Percentiles rank a stretch among this genome's conserved stretches.
phyloP scores from a whole-genome alignment of 495 filamentous ascomycete species.

The Daldinia bambusicola region DNA sequence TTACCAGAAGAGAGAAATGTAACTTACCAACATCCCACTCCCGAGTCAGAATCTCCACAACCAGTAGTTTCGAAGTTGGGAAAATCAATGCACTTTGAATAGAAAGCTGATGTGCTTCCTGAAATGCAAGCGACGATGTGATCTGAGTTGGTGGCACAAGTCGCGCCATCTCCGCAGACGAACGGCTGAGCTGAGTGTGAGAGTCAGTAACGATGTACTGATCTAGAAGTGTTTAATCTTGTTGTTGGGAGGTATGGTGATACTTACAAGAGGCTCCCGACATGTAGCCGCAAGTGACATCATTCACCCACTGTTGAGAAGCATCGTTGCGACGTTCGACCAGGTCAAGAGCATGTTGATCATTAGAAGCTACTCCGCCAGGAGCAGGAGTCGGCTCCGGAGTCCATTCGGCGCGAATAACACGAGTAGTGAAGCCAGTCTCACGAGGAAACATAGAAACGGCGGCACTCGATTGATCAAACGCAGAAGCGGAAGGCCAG shows the following conservation, averaged over 20 bases:
- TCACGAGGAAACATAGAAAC: slow-evolving; percentile 21
- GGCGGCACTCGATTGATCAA: not conserved
- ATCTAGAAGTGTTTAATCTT: not conserved
- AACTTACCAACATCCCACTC: slow-evolving; percentile 56
- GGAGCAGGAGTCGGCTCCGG: slow-evolving; percentile 46
- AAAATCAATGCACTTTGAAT: slow-evolving; percentile 51
- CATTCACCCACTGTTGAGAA: slow-evolving; percentile 42
- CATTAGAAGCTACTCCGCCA: slow-evolving; percentile 1
- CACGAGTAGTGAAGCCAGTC: slow-evolving; percentile 12
- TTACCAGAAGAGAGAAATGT: not conserved
- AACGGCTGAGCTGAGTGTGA: not conserved
- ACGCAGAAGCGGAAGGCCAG: slow-evolving; percentile 15
- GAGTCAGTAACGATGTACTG: not conserved
- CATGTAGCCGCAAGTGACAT: slow-evolving; percentile 52
- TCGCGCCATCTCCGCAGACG: not conserved
- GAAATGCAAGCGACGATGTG: slow-evolving; percentile 50
- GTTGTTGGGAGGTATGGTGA: not conserved
- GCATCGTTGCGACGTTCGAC: slow-evolving; percentile 18
- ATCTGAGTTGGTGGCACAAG: slow-evolving; percentile 48
- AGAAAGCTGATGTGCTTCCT: slow-evolving; percentile 42
- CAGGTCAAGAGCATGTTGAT: slow-evolving; percentile 31
- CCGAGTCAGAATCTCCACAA: slow-evolving; percentile 34
- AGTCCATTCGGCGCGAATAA: slow-evolving; percentile 33
- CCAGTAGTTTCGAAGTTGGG: slow-evolving; percentile 38
- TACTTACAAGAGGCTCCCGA: slow-evolving; percentile 48